phyloP scores from a whole-genome alignment of 805 yeast species.

The Teunomyces kruisii region DNA sequence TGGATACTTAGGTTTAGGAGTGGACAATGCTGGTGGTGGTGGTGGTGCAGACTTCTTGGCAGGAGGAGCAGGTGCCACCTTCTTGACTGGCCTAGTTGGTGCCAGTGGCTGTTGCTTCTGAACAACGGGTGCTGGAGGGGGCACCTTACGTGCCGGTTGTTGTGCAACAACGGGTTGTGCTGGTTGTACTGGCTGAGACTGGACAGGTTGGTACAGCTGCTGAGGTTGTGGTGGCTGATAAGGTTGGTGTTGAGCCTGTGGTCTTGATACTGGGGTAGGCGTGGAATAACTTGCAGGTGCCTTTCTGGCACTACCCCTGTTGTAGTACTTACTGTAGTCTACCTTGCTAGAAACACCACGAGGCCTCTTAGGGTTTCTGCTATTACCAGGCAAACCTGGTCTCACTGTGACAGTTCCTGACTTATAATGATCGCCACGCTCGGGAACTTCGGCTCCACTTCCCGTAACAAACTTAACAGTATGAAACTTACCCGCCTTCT shows the following conservation, averaged over 20 bases:
- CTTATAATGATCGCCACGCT: slow-evolving; percentile 72
- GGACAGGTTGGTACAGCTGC: slow-evolving; percentile 14
- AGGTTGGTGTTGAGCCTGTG: slow-evolving; percentile 18
- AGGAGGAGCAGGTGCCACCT: slow-evolving; percentile 65
- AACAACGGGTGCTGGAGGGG: slow-evolving; percentile 13
- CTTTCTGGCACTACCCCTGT: slow-evolving; percentile 24
- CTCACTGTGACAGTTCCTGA: slow-evolving; percentile 83
- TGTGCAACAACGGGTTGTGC: not conserved
- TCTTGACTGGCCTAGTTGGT: slow-evolving; percentile 29
- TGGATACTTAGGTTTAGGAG: slow-evolving; percentile 63
- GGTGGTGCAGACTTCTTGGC: slow-evolving; percentile 36
- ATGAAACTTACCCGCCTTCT: slow-evolving; percentile 86
- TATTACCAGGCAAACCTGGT: slow-evolving; percentile 72
- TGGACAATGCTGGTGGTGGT: slow-evolving; percentile 47
- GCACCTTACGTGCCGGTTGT: slow-evolving; percentile 10
- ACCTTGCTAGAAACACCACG: slow-evolving; percentile 46
- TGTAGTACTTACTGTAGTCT: slow-evolving; percentile 44
- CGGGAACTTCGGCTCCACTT: slow-evolving; percentile 54
- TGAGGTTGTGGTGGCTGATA: slow-evolving; percentile 23
- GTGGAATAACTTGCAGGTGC: slow-evolving; percentile 7
- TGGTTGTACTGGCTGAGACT: slow-evolving; percentile 7
- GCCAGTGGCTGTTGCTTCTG: slow-evolving; percentile 17
- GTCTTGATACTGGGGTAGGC: slow-evolving; percentile 18
- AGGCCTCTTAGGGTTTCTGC: slow-evolving; percentile 75
- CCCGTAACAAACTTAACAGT: slow-evolving; percentile 67